Evolutionary conservation across 2,329 filamentous ascomycete species (phyloP), one percentile per base, ranked within the genome.

Genomic region (Fonsecaea multimorphosa): DNA sequence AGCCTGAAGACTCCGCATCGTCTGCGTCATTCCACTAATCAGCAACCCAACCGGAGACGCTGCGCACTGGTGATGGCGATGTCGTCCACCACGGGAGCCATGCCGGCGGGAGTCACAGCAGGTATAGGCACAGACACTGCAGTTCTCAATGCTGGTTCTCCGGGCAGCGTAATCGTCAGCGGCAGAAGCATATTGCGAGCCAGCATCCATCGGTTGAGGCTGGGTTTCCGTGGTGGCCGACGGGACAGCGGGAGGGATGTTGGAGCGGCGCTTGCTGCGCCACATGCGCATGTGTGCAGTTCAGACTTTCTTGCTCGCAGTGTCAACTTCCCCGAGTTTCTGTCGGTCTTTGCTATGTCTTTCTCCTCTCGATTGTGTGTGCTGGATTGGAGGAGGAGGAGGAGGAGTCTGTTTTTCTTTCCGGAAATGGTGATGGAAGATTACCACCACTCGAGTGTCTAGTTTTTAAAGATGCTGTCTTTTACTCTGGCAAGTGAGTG

Each of bases 1-100:
- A 16, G 27, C 56, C 16, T 46, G 40, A 29, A 46, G 40, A 60
- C 5, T 60, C 44, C 58, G 49, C 58, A 53, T 38, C n/a, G 51
- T 52, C 7, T 29, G 38, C 19, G 58, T 53, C 46, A 60, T 31
- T 22, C 58, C 58, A 38, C 44, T 38, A n/a, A 60, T 53, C 58
- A 60, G 27, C 22, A 60, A 16, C 5, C n/a, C 46, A 3, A 24
- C 27, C 22, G 9, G 44, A 11, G 29, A 32, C 12, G 19, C 12
- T 4, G 22, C 27, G 32, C 31, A 36, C 19, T 29, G 58, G 19
- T 53, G 58, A 12, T 31, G 22, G 32, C 58, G 36, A 5, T 19
- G 44, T 60, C 58, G 58, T 3, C 58, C 46, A 2, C 46, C 46
- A 8, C n/a, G 58, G 46, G 40, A 60, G 31, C 9, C 14, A 16